Evolutionary conservation across 2,329 filamentous ascomycete species (phyloP), one percentile per base, ranked within the genome.

Genomic region (Cladosporium velox): DNA sequence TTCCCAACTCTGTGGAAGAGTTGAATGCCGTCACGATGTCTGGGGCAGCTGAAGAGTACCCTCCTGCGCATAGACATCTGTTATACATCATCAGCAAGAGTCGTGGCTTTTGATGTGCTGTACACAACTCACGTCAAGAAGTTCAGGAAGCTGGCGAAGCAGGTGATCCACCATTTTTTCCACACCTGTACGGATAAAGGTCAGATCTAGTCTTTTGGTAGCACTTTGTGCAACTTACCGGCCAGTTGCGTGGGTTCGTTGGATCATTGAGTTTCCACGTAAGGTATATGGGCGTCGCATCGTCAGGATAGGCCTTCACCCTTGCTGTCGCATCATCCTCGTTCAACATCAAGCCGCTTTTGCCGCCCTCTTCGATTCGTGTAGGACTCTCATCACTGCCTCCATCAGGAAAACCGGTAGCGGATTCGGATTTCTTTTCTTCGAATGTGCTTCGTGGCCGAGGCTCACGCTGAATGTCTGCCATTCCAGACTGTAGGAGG

Each of bases 11-110:
- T 10, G 75, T 69, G 1, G 79, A 77, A 4, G 82, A 74, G 11
- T 74, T 72, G 65, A 83, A 79, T n/a, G 79, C 78, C 8, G 76
- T 72, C 0, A 73, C 76, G 60, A 84, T 82, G 44, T 80, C 78
- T 21, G 68, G 71, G 8, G 75, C 71, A 0, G 76, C 79, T 0
- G 81, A 80, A 2, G 80, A 82, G 69, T 80, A 84, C 12, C 81
- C 82, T 4, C 79, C 81, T 1, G 81, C 81, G 8, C 79, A 66
- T 14, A 63, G 26, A 18, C 54, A 55, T 28, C 61, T 58, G 14
- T 4, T 7, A 28, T 12, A 32, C 30, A 7, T 4, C 6, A 18
- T 55, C 21, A 62, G 59, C 32, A 62, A 24, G 21, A 18, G 11
- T 38, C 3, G 26, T 32, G 26, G 26, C 38, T 3, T 51, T 34